These are phyloP conservation scores for Nicotiana noctiflora DNA, from an alignment of 257 asterid species.

Conservation along the genomic window DNA sequence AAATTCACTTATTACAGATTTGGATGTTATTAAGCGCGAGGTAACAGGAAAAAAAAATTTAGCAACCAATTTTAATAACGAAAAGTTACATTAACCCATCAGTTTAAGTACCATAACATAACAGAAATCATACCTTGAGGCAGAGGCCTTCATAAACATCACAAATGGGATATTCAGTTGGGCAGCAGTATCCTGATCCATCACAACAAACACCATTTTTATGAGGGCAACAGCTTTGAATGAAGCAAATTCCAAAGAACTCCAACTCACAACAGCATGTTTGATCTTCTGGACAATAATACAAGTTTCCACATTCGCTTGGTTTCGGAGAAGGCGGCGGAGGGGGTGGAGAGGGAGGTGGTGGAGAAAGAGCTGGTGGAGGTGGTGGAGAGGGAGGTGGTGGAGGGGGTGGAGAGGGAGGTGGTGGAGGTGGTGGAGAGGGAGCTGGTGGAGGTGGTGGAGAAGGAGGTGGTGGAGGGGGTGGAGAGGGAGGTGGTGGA, in stretches of 20 bases:
- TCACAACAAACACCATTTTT: constrained; percentile 21
- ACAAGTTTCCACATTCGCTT: constrained; percentile 14
- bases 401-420: not conserved
- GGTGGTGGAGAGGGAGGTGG: constrained; percentile 7
- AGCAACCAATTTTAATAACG: too few relatives aligned
- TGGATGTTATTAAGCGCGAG: not conserved
- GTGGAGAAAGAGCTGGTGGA: constrained; percentile 1
- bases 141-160: constrained; percentile 18
- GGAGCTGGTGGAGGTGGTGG: too few relatives aligned
- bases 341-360: not conserved
- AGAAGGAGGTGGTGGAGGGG: too few relatives aligned
- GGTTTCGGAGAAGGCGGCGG: constrained; percentile 7
- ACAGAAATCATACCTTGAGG: constrained; percentile 10
- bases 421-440: too few relatives aligned
- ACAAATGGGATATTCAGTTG: constrained; percentile 27
- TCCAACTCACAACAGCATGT: constrained; percentile 22
- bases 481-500: too few relatives aligned
- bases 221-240: constrained; percentile 9
- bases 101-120: too few relatives aligned
- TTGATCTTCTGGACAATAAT: constrained; percentile 15
- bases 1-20: not conserved
- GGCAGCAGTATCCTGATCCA: constrained; percentile 22
- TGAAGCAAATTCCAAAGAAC: constrained; percentile 4
- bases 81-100: too few relatives aligned
- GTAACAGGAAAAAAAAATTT: not conserved